A percentile compares a stretch with the other conserved stretches of the same genome.
Evolutionary conservation across 257 asterid species (phyloP).

Genomic region (Scutellaria barbata): DNA sequence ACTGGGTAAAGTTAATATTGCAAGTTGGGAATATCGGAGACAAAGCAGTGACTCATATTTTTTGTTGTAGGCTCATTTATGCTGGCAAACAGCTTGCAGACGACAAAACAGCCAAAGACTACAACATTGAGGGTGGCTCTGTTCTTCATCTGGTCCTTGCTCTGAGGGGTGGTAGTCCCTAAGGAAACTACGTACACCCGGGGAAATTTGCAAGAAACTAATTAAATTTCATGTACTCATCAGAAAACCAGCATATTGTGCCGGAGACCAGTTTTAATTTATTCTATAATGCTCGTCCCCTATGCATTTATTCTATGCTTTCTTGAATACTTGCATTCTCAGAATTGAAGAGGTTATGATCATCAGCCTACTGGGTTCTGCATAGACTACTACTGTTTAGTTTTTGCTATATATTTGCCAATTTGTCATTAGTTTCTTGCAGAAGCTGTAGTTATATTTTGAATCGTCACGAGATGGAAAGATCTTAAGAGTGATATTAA

Average conservation of each 20-base stretch:
- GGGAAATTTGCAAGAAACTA: constrained; percentile 7
- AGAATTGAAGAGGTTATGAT: background rate
- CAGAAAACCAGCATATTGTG: constrained; percentile 12
- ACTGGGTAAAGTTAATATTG: constrained; percentile 6
- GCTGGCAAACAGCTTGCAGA: constrained; percentile 93
- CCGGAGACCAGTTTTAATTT: constrained; percentile 13
- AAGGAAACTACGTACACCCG: constrained; percentile 21
- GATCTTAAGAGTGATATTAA: no score
- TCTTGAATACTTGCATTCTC: constrained; percentile 4
- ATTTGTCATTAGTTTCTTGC: background rate
- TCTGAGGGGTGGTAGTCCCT: constrained; percentile 72
- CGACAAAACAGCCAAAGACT: constrained; percentile 88
- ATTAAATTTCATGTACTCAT: constrained; percentile 20
- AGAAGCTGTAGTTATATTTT: background rate
- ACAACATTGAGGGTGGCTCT: constrained; percentile 93
- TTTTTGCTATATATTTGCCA: constrained; percentile 18
- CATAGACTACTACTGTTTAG: background rate
- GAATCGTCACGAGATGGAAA: no score
- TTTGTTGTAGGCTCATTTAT: constrained; percentile 65
- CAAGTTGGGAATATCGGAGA: background rate
- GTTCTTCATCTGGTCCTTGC: constrained; percentile 95
- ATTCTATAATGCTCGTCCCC: background rate
- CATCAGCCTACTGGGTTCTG: background rate
- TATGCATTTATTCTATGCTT: constrained; percentile 9
- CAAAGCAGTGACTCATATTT: background rate